phyloP scores from a whole-genome alignment of 2,329 filamentous ascomycete genomes.

The Davidsoniella eucalypti region DNA sequence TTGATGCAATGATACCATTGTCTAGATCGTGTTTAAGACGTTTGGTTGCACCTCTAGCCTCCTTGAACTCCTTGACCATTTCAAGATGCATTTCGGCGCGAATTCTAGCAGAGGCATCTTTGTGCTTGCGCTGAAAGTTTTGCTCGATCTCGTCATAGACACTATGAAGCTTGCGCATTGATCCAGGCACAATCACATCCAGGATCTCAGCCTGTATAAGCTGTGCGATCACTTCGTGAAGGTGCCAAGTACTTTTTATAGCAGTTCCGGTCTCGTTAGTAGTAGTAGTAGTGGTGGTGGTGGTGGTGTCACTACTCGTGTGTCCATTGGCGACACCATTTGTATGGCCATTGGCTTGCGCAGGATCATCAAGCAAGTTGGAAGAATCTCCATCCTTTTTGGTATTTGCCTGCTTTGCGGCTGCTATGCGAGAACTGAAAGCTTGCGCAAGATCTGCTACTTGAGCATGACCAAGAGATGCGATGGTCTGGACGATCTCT shows the following conservation, averaged over 20 bases:
- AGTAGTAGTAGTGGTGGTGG: background rate
- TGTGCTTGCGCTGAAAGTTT: conserved; percentile 35
- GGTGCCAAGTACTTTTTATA: conserved; percentile 30
- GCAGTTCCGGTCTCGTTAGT: conserved; percentile 14
- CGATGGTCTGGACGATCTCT: conserved; percentile 56
- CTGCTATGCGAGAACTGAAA: conserved; percentile 27
- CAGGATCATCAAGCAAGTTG: background rate
- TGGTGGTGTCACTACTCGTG: conserved; percentile 17
- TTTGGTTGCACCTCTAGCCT: conserved; percentile 36
- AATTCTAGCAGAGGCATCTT: conserved; percentile 38
- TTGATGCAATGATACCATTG: conserved; percentile 25
- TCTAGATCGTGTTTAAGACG: conserved; percentile 36
- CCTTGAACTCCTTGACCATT: conserved; percentile 34
- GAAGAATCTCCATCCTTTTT: conserved; percentile 14
- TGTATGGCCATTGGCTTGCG: conserved; percentile 20
- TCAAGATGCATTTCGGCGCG: conserved; percentile 44
- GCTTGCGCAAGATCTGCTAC: conserved; percentile 53
- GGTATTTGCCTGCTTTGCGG: conserved; percentile 16
- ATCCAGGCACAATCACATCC: conserved; percentile 41
- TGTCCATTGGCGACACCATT: conserved; percentile 15
- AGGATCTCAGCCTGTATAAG: conserved; percentile 51
- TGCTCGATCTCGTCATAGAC: conserved; percentile 44
- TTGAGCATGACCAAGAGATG: conserved; percentile 62
- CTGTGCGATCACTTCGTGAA: conserved; percentile 34
- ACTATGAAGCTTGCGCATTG: conserved; percentile 45